Evolutionary conservation across 495 filamentous ascomycete species (phyloP), one percentile per base, ranked within the genome.

Genomic region (Neurospora sp.): DNA sequence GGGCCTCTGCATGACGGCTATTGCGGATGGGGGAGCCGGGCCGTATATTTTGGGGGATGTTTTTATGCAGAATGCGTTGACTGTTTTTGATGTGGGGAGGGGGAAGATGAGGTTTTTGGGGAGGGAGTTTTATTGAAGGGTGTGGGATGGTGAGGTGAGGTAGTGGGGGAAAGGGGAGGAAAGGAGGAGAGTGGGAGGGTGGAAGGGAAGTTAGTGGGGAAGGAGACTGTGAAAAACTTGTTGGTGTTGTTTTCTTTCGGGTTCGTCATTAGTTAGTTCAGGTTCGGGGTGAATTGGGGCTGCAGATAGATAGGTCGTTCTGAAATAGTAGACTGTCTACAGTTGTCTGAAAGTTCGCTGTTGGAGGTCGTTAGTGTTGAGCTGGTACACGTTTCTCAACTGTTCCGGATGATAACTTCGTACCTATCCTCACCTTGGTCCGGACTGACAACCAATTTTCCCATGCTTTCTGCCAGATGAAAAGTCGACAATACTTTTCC

Each of bases 21-120:
- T 88, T 70, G 77, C 78, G 21, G 80, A 77, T 69, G 82, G 81
- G 21, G 85, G 81, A 0, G 78, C 78, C 7, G 85, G 84, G 39
- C 80, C 83, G 11, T 85, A 82, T 73, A 88, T 92, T 31, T 74
- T 93, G 24, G 90, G 90, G 2, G 87, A 88, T 74, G 83, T 84
- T 1, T 92, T 90, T 75, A 82, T 91, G 82, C 90, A 89, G 79
- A 90, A 88, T 76, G 89, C 90, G 0, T 77, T 92, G 17, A 83
- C 84, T 0, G 86, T 90, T 10, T 90, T 89, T 76, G 88, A 92
- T 81, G 82, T 92, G 66, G 89, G 88, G 10, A 81, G 81, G 72
- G 83, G 83, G 36, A 79, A 86, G 83, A 84, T 91, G 86, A 76
- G 83, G 42, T 89, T 89, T 71, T 76, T 78, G 21, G 73, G 76